Evolutionary conservation across 2,329 filamentous ascomycete species (phyloP).

Genomic region (Microcyclospora pomicola): DNA sequence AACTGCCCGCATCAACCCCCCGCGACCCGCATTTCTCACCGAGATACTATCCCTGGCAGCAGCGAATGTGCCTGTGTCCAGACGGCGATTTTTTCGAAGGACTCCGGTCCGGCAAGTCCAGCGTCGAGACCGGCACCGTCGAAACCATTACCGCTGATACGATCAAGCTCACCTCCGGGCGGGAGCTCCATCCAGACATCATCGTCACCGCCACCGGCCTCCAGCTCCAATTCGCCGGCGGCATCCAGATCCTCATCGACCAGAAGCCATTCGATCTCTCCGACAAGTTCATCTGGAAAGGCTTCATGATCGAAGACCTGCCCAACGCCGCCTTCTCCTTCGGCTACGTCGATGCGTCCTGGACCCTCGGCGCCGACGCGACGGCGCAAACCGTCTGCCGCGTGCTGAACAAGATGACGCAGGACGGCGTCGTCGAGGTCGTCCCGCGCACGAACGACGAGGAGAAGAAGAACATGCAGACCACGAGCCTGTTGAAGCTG

Average conservation of each 20-base stretch:
- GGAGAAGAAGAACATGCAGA: slow-evolving; percentile 26
- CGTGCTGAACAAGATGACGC: slow-evolving; percentile 38
- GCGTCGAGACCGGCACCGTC: slow-evolving; percentile 43
- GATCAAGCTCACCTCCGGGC: slow-evolving; percentile 31
- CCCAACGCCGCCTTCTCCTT: slow-evolving; percentile 47
- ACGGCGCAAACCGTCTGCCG: slow-evolving; percentile 37
- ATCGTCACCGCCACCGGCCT: slow-evolving; percentile 55
- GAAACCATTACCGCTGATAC: slow-evolving; percentile 34
- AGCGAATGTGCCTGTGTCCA: slow-evolving; percentile 59
- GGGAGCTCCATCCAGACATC: slow-evolving; percentile 42
- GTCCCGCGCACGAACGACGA: slow-evolving; percentile 30
- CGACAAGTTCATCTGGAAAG: slow-evolving; percentile 46
- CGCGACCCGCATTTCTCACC: slow-evolving; percentile 31
- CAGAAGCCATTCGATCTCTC: slow-evolving; percentile 31
- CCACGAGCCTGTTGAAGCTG: slow-evolving; percentile 30
- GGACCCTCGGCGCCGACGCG: slow-evolving; percentile 46
- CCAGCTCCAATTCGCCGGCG: slow-evolving; percentile 41
- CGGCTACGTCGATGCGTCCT: slow-evolving; percentile 47
- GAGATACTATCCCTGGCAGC: slow-evolving; percentile 45
- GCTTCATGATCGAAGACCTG: slow-evolving; percentile 47
- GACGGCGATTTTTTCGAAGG: slow-evolving; percentile 45
- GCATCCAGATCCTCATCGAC: slow-evolving; percentile 36
- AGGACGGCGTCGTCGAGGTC: slow-evolving; percentile 28
- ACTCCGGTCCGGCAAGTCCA: slow-evolving; percentile 36
- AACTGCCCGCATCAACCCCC: slow-evolving; percentile 34